Conservation (phyloP, 2,329 filamentous ascomycete genomes). For the Aspergillus hiratsukae region DNA sequence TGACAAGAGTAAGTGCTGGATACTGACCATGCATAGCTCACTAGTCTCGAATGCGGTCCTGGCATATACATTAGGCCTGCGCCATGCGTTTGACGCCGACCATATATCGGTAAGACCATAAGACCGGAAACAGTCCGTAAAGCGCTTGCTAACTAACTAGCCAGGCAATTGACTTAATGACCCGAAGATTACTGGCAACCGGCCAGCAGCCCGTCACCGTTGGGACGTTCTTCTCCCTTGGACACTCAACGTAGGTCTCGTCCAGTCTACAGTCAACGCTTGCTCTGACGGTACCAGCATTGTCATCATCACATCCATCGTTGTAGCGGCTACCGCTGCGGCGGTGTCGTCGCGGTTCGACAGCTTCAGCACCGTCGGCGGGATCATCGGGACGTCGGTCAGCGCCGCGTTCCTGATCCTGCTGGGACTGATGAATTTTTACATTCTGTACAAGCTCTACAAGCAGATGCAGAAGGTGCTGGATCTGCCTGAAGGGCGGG, state of each 20-base stretch:
- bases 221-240: conserved; percentile 89
- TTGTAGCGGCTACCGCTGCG: conserved; percentile 85
- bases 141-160: conserved; percentile 23
- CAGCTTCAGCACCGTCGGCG: conserved; percentile 72
- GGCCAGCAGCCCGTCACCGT: conserved; percentile 86
- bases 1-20: neutral
- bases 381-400: conserved; percentile 84
- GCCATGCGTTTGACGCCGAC: conserved; percentile 96
- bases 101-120: conserved; percentile 62
- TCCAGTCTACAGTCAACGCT: neutral
- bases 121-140: neutral
- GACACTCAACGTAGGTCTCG: conserved; percentile 67
- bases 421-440: conserved; percentile 77
- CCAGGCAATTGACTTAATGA: conserved; percentile 88
- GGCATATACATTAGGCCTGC: conserved; percentile 81
- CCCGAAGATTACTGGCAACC: conserved; percentile 76
- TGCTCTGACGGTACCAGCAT: conserved; percentile 46
- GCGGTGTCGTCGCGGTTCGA: conserved; percentile 78
- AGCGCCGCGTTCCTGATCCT: conserved; percentile 79
- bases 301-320: conserved; percentile 82
- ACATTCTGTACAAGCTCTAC: conserved; percentile 77
- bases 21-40: conserved; percentile 34
- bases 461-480: conserved; percentile 62
- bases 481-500: conserved; percentile 38
- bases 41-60: conserved; percentile 78